These are phyloP conservation scores for Ophiostoma tasmaniense DNA, from an alignment of 2,329 filamentous ascomycete species.

Conservation along the genomic window DNA sequence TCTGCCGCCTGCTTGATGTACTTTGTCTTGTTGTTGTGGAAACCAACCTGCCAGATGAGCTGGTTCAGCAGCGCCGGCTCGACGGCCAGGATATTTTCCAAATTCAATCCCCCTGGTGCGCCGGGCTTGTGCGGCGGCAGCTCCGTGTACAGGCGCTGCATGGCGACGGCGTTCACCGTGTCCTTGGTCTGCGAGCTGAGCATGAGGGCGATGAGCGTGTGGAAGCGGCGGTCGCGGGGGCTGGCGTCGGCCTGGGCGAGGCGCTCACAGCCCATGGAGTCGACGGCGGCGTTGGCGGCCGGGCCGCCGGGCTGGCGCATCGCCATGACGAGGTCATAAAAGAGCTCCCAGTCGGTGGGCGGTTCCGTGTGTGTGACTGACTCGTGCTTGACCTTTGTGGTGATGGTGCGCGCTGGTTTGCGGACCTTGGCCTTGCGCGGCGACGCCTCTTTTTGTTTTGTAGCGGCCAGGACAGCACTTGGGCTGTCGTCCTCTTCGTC, in stretches of 20 bases:
- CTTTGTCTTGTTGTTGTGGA: conserved; percentile 88
- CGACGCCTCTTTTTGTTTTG: conserved; percentile 33
- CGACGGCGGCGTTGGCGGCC: conserved; percentile 72
- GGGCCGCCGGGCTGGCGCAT: conserved; percentile 57
- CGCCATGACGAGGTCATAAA: conserved; percentile 67
- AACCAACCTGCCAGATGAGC: conserved; percentile 77
- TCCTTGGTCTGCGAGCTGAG: conserved; percentile 89
- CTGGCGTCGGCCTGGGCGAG: conserved; percentile 49
- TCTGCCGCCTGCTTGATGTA: conserved; percentile 65
- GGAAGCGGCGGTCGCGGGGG: conserved; percentile 59
- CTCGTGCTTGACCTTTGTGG: conserved; percentile 5
- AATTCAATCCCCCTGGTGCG: conserved; percentile 49
- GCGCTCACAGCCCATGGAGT: conserved; percentile 92
- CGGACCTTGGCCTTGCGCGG: conserved; percentile 13
- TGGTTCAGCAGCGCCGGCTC: conserved; percentile 57
- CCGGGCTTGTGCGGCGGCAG: conserved; percentile 46
- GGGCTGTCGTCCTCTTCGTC: conserved; percentile 11
- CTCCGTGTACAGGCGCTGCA: conserved; percentile 68
- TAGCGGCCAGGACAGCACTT: background rate
- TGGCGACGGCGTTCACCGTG: conserved; percentile 76
- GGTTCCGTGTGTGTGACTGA: conserved; percentile 35
- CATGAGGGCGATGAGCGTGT: conserved; percentile 83
- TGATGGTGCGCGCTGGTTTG: conserved; percentile 23
- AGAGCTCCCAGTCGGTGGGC: conserved; percentile 72
- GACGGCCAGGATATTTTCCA: conserved; percentile 69